A percentile compares a stretch with the other conserved stretches of the same genome.
phyloP scores from a whole-genome alignment of 2,329 filamentous ascomycete species.

The Pyricularia sp. region DNA sequence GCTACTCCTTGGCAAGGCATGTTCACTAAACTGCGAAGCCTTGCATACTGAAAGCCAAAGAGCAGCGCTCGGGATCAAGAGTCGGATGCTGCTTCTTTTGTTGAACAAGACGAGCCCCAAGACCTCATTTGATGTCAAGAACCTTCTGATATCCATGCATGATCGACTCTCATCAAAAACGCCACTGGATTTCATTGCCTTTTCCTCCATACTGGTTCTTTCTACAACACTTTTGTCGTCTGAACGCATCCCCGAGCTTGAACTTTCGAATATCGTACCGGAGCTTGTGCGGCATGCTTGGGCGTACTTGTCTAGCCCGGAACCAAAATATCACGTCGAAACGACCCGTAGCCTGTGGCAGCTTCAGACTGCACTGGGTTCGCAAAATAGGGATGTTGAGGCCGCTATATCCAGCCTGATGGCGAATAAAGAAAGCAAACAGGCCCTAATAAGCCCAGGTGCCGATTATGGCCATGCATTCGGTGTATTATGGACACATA shows the following conservation, averaged over 20 bases:
- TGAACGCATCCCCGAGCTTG: slow-evolving; percentile 35
- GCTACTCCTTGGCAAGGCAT: slow-evolving; percentile 49
- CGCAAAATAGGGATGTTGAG: slow-evolving; percentile 61
- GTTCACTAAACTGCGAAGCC: slow-evolving; percentile 34
- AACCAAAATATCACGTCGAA: slow-evolving; percentile 90
- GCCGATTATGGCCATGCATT: slow-evolving; percentile 58
- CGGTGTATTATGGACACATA: slow-evolving; percentile 72
- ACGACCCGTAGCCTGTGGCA: slow-evolving; percentile 78
- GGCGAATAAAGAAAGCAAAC: slow-evolving; percentile 36
- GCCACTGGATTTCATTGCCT: slow-evolving; percentile 36
- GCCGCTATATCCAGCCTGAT: slow-evolving; percentile 62
- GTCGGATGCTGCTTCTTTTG: slow-evolving; percentile 45
- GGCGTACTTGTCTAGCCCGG: slow-evolving; percentile 65
- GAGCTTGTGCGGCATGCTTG: slow-evolving; percentile 62
- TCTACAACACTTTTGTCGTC: slow-evolving; percentile 41
- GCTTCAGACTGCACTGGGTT: slow-evolving; percentile 59
- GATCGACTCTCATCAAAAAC: slow-evolving; percentile 26
- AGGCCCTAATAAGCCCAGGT: slow-evolving; percentile 31
- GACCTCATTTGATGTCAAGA: slow-evolving; percentile 31
- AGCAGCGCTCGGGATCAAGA: slow-evolving; percentile 40
- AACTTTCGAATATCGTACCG: slow-evolving; percentile 50
- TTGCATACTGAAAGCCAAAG: slow-evolving; percentile 26
- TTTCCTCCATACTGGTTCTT: slow-evolving; percentile 46
- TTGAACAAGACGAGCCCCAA: slow-evolving; percentile 36
- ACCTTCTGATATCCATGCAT: slow-evolving; percentile 37